Evolutionary conservation across 2,329 filamentous ascomycete species (phyloP), one percentile per base, ranked within the genome.

Genomic region (Colletotrichum euphorbiae): DNA sequence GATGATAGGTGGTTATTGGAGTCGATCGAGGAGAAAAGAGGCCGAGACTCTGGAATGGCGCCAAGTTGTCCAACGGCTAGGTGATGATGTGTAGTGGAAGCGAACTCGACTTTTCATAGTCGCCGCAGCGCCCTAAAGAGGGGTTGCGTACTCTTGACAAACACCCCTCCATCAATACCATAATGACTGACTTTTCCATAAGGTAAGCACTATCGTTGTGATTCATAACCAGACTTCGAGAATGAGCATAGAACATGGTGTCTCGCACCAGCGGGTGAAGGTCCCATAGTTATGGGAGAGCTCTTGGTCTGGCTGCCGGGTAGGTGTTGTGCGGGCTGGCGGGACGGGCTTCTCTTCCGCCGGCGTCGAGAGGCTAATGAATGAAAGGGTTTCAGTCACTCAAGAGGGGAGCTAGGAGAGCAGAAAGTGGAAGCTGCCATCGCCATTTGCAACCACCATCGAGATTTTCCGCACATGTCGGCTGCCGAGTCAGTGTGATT

Each of bases 371-470:
- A 40, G 21, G n/a, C n/a, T 5, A 11, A 36, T 28, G 62, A 42
- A 60, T 19, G 43, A 15, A 3, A 17, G 17, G 31, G 46, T 54
- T 59, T 61, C 21, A 51, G 56, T 36, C 19, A 46, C 40, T 40
- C 55, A 40, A n/a, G 21, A 13, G 38, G 31, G 13, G 21, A 9
- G 45, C 38, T 54, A 43, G 50, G 31, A 55, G 17, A 42, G 51
- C 43, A 31, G 31, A 48, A n/a, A 33, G 54, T 42, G 62, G 7
- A 36, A 28, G 46, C 31, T 33, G n/a, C 21, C 31, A 68, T 65
- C 60, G 65, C 15, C 54, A 40, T 54, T 65, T 59, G 54, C 45
- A 43, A 17, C 33, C 36, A 28, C 12, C 61, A 65, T 68, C 61
- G 54, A 45, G 54, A 65, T 67, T 42, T 15, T n/a, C 17, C 15